Evolutionary conservation across 2,329 filamentous ascomycete genomes (phyloP).

Genomic region (Aureobasidium melanogenum): DNA sequence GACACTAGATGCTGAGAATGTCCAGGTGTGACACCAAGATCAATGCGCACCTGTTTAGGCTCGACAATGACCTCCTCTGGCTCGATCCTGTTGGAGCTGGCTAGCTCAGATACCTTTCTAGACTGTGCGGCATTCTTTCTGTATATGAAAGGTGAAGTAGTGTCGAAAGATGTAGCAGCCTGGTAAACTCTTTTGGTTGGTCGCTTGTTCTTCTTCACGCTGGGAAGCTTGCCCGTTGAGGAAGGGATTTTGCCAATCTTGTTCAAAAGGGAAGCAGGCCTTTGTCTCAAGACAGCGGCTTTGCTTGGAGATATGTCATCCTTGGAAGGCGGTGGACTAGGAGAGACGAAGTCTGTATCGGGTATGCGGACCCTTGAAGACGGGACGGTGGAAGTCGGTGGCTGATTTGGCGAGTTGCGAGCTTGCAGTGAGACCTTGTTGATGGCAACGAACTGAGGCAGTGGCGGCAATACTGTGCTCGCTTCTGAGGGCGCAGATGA

Average conservation of each 20-base stretch:
- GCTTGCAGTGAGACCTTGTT: background rate
- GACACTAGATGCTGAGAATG: background rate
- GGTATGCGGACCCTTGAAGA: background rate
- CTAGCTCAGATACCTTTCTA: background rate
- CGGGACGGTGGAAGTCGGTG: background rate
- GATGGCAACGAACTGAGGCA: background rate
- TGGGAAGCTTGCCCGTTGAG: background rate
- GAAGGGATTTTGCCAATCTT: background rate
- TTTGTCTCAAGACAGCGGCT: background rate
- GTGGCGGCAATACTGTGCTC: background rate
- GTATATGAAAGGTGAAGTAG: slow-evolving; percentile 8
- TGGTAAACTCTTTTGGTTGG: background rate
- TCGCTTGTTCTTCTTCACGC: background rate
- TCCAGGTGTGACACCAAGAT: background rate
- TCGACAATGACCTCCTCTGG: background rate
- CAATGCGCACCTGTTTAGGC: background rate
- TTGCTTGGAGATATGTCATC: background rate
- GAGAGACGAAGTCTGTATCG: background rate
- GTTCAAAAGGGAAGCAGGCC: background rate
- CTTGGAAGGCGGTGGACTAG: background rate
- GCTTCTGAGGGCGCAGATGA: background rate
- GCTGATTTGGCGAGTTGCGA: background rate
- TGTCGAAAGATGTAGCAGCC: background rate
- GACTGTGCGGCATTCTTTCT: background rate
- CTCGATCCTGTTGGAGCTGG: background rate